Conservation (phyloP, 2,329 filamentous ascomycete genomes). For the Paraphaeosphaeria sporulosa region DNA sequence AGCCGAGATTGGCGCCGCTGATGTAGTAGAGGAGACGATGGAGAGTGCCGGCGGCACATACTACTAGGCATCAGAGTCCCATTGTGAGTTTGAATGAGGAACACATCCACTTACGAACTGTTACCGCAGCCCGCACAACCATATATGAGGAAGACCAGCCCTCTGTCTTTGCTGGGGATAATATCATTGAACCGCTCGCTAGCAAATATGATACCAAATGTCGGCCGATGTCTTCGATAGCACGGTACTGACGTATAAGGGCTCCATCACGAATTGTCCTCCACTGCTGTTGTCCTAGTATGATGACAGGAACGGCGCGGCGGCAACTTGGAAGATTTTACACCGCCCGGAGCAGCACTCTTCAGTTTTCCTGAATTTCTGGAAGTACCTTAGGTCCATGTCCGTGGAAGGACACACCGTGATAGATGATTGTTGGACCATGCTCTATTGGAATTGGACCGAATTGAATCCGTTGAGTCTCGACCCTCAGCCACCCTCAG, state of each 20-base stretch:
- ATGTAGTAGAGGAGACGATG: too few relatives aligned
- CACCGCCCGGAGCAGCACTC: constrained; percentile 1
- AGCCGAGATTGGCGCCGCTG: too few relatives aligned
- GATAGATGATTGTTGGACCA: neutral
- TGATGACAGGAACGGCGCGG: constrained; percentile 2
- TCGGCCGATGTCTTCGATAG: constrained; percentile 8
- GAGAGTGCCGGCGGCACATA: too few relatives aligned
- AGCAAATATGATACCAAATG: constrained; percentile 7
- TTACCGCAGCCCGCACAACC: constrained; percentile 1
- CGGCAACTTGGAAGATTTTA: constrained; percentile 1
- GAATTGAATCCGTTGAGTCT: neutral
- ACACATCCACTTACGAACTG: too few relatives aligned
- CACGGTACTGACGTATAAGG: constrained; percentile 1
- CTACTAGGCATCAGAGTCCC: too few relatives aligned
- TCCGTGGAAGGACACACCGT: neutral
- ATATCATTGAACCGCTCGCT: constrained; percentile 2
- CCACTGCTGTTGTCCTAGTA: neutral
- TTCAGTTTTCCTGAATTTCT: constrained; percentile 1
- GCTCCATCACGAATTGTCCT: constrained; percentile 4
- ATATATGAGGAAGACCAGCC: neutral
- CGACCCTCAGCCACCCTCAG: too few relatives aligned
- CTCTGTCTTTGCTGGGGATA: neutral
- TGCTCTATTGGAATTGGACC: constrained; percentile 5
- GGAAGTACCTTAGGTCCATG: neutral
- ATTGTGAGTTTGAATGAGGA: too few relatives aligned